Evolutionary conservation across 192 early-diverging fungal genomes (phyloP), one percentile per base, ranked within the genome.

Genomic region (Backusella sp.): DNA sequence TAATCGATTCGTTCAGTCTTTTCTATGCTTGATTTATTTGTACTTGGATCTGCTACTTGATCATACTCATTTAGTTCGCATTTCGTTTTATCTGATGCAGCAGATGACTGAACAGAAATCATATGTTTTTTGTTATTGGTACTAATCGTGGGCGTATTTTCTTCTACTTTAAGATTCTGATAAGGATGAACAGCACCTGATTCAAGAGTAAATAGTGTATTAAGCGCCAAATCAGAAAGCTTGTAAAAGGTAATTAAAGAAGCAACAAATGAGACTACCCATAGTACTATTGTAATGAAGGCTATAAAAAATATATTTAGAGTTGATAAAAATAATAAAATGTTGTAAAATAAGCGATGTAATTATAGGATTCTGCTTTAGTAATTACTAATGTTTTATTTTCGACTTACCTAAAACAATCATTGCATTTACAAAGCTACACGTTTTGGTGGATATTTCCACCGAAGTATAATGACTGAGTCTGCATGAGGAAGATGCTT

Each of bases 391-490:
- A 36, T 35, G 19, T 36, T 68, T 34, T 37, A 37, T 36, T 21
- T 37, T n/a, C 8, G 35, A 34, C n/a, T 68, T 68, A 68, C 67
- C 67, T 68, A 68, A n/a, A 21, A 68, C 36, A 35, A 68, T 37
- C 32, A 35, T 68, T 68, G 67, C 34, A 68, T 68, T 68, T 68
- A 68, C 34, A n/a, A 68, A 37, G 14, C 37, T 37, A 37, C 34
- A 68, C 19, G n/a, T 35, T 36, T 68, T 36, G 9, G n/a, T 68
- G 2, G 67, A 37, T 68, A 8, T 68, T 56, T 56, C 21, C 21
- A 56, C n/a, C 21, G n/a, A 56, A 23, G 9, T 8, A 11, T 21
- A 7, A 23, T 56, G 53, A 56, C 53, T 56, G 53, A 56, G 8
- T 56, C 8, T 56, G 53, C 53, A 56, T 21, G 53, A 56, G 19